Conservation (phyloP, 2,329 filamentous ascomycete species). For the Sclerotinia sclerotiorum region DNA sequence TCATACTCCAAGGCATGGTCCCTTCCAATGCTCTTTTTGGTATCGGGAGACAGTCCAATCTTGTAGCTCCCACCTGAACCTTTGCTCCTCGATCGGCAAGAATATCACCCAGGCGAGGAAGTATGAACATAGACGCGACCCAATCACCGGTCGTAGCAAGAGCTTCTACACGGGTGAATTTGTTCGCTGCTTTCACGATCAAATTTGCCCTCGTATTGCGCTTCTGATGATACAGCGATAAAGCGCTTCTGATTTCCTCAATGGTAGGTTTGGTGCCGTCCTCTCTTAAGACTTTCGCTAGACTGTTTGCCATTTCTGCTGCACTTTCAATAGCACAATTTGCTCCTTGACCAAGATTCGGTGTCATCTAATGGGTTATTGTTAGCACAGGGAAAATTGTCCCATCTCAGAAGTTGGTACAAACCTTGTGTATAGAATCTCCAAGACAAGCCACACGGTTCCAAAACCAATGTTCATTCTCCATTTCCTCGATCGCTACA, state of each 20-base stretch:
- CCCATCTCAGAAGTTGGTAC: conserved; percentile 26
- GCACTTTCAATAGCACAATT: conserved; percentile 46
- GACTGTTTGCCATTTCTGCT: conserved; percentile 41
- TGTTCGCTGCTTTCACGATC: conserved; percentile 31
- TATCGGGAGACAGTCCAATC: conserved; percentile 38
- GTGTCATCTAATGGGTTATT: conserved; percentile 1
- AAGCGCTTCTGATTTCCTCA: conserved; percentile 2
- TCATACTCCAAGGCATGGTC: conserved; percentile 35
- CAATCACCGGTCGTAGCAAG: conserved; percentile 26
- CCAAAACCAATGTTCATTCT: conserved; percentile 28
- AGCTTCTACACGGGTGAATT: conserved; percentile 33
- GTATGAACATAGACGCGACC: conserved; percentile 28
- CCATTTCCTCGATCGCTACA: conserved; percentile 18
- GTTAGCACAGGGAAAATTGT: neutral
- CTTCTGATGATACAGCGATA: conserved; percentile 29
- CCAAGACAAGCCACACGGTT: conserved; percentile 31
- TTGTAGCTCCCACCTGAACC: conserved; percentile 32
- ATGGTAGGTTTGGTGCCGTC: conserved; percentile 3
- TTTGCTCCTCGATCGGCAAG: conserved; percentile 30
- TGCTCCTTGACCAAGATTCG: conserved; percentile 42
- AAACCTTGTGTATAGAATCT: conserved; percentile 30
- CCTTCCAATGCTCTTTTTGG: conserved; percentile 33
- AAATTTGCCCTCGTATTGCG: conserved; percentile 29
- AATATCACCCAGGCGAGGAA: conserved; percentile 31
- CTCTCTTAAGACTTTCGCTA: conserved; percentile 26